phyloP scores from a whole-genome alignment of 1,284 basidiomycete species.

The Cutaneotrichosporon cavernicola region DNA sequence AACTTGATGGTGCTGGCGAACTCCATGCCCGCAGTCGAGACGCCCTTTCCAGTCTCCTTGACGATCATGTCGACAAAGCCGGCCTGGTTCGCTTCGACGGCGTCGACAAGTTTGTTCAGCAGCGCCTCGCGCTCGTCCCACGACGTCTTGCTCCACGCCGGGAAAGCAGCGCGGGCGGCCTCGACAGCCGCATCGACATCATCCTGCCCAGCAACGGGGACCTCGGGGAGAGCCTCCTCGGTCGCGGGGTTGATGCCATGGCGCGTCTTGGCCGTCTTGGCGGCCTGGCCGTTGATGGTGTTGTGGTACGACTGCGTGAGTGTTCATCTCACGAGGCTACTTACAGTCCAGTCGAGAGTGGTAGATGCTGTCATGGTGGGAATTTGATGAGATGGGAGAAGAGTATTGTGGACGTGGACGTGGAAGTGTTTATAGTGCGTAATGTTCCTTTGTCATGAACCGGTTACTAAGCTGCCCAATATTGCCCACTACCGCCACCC shows the following conservation, averaged over 20 bases:
- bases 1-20: constrained; percentile 76
- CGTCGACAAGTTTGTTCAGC: constrained; percentile 35
- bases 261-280: constrained; percentile 67
- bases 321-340: background rate
- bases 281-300: constrained; percentile 76
- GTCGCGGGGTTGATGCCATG: constrained; percentile 83
- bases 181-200: constrained; percentile 79
- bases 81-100: constrained; percentile 37
- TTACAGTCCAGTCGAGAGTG: background rate
- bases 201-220: constrained; percentile 78
- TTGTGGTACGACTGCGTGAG: constrained; percentile 65
- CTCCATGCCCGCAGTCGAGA: constrained; percentile 77
- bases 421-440: background rate
- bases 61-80: constrained; percentile 46
- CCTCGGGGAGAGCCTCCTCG: constrained; percentile 69
- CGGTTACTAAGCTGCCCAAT: too few relatives aligned
- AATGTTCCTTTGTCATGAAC: too few relatives aligned
- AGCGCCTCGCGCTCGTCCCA: constrained; percentile 36
- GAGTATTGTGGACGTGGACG: background rate
- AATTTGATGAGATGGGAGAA: background rate
- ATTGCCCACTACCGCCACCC: too few relatives aligned
- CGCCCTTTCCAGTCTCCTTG: constrained; percentile 82
- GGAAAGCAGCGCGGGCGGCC: constrained; percentile 74
- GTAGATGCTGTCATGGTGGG: background rate
- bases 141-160: constrained; percentile 75